Evolutionary conservation across 345 rosid genomes (phyloP), one percentile per base, ranked within the genome.

Genomic region (Heritiera fomes): DNA sequence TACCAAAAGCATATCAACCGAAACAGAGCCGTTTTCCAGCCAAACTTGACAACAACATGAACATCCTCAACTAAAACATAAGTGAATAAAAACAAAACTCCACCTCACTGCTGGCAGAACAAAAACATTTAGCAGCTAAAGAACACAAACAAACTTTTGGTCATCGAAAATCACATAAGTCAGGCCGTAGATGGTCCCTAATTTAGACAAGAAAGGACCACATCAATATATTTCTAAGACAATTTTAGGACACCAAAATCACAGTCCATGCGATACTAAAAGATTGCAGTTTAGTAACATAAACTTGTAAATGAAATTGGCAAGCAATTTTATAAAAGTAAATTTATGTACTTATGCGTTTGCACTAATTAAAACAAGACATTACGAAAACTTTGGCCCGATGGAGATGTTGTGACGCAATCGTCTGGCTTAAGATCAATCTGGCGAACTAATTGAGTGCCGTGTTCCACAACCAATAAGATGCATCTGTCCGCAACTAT

Each of bases 381-480:
- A 7, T n/a, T 58, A 58, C 61, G 30, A 3, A 58, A 58, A 58
- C 8, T 20, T 59, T 59, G 63, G 14, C 63, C 34, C 14, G 91
- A 84, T 34, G 79, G 82, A 79, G 94, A 86, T 63, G 77, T 85
- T 56, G 71, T 71, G n/a, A 68, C 75, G 66, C 97, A 92, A 74
- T 91, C 94, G 47, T 87, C 93, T 11, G 87, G 85, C 83, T 89
- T 92, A 1, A 91, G 90, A 83, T 77, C 78, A 75, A 92, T 86
- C 82, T 82, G 91, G 41, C 95, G 93, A 76, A 91, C 41, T 83
- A 82, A 7, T 81, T 83, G 83, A 61, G 62, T 91, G 62, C 92
- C 95, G 61, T 80, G 97, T 71, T 92, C 95, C 2, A 92, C 85
- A 73, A 92, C 65, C 73, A 92, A 88, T 63, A 92, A 85, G 65